Evolutionary conservation across 78 protist species (phyloP).

Genomic region (Dictyostelium discoideum): dicty_2.7 NC_007090.3:5377501-5378000

Average conservation of each 20-base stretch:
- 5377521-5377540: no score
- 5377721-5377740: not conserved
- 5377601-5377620: not conserved
- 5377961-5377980: no score
- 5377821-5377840: not conserved
- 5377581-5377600: not conserved
- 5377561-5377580: no score
- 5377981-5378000: no score
- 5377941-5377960: no score
- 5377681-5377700: not conserved
- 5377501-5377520: no score
- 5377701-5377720: constrained; percentile 13
- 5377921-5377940: no score
- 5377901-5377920: not conserved
- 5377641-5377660: not conserved
- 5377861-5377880: not conserved
- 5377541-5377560: no score
- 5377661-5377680: not conserved
- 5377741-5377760: not conserved
- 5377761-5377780: not conserved
- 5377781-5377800: no score
- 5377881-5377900: not conserved
- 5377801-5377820: not conserved
- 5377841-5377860: not conserved
- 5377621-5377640: not conserved